Base-by-base conservation (phyloP, 495 filamentous ascomycete genomes). In the Neurospora africana region DNA sequence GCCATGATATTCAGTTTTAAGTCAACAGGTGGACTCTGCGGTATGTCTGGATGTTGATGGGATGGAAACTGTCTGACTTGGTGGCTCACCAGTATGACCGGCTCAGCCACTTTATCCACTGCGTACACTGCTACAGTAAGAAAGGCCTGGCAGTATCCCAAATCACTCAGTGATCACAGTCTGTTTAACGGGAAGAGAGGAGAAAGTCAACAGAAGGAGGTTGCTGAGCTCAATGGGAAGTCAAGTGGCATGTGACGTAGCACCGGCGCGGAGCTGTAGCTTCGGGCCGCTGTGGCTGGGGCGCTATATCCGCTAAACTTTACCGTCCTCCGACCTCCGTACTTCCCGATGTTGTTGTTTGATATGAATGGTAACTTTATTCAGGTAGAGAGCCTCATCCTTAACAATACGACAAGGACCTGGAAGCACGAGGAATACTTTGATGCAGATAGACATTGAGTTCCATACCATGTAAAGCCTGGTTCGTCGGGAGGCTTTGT, bases 1-100 rank as follows among this genome's bases (percentile, higher is more conserved):
- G 80, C 75, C 82, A 84, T 83, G n/a, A 8, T 75, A 68, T 40
- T 65, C 21, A 71, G 38, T n/a, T 19, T 35, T 6, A 65, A 33
- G 53, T 33, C 27, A 65, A 65, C 27, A 27, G 53, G 15, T 65
- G 53, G 6, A 33, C 53, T 65, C 30, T 19, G 23, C 3, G 27
- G 53, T 30, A 65, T 65, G 53, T 35, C 15, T 30, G 53, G 27
- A 65, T 33, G 53, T 33, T 61, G 53, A 4, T 33, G 15, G 17
- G 53, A 19, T 7, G 13, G 15, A 15, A 65, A 35, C 53, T 65
- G 27, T 15, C 11, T 9, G 13, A 27, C 21, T 58, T 58, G 21
- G 47, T 58, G 27, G 23, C 23, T 27, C 21, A 33, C 27, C 3
- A 65, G 21, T 58, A 2, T 23, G 4, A 30, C 47, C 21, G 47